Conservation (phyloP, 805 yeast species). For the Pichia pseudocactophila region DNA sequence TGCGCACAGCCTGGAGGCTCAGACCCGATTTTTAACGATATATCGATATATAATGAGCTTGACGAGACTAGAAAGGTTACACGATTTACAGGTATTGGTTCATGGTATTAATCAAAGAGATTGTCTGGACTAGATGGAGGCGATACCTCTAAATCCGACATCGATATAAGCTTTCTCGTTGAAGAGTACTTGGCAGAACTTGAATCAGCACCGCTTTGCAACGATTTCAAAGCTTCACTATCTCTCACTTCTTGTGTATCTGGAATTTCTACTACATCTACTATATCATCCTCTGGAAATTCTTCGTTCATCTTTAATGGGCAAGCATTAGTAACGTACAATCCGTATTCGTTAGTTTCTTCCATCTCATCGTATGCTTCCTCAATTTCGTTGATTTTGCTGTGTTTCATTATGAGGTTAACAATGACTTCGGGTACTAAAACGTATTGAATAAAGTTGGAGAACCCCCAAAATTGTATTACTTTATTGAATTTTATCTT, state of each 20-base stretch:
- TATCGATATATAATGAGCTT: no score
- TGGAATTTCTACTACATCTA: not conserved
- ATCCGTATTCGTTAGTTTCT: conserved; percentile 33
- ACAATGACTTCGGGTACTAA: conserved; percentile 56
- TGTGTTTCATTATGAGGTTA: conserved; percentile 42
- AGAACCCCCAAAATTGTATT: conserved; percentile 51
- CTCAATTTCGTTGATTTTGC: conserved; percentile 25
- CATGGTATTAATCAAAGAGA: not conserved
- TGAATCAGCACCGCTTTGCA: not conserved
- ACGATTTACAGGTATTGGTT: not conserved
- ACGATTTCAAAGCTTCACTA: not conserved
- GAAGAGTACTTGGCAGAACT: no score
- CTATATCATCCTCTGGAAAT: not conserved
- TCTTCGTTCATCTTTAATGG: conserved; percentile 2
- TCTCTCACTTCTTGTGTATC: not conserved
- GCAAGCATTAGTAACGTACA: conserved; percentile 26
- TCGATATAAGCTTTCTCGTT: not conserved
- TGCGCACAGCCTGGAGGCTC: no score
- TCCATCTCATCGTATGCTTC: conserved; percentile 40
- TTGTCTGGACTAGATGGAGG: not conserved
- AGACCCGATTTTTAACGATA: no score
- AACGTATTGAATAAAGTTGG: conserved; percentile 47
- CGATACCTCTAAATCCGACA: not conserved
- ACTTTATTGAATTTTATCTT: conserved; percentile 32
- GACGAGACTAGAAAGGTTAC: not conserved